These are phyloP conservation scores for Tylopilus orsonianus DNA, from an alignment of 1,284 basidiomycete genomes.

Conservation along the genomic window DNA sequence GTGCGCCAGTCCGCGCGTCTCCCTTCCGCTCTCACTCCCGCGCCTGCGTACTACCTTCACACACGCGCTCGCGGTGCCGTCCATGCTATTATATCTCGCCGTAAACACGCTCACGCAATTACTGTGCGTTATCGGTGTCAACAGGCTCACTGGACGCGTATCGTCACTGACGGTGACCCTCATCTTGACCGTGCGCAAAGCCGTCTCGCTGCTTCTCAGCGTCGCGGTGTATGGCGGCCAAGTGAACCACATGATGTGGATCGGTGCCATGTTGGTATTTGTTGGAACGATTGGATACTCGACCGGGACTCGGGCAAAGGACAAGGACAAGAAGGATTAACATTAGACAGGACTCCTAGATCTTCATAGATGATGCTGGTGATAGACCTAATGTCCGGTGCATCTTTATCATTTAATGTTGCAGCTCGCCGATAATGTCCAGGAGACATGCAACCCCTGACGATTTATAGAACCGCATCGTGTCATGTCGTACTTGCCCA, in stretches of 20 bases:
- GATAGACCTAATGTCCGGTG: no score
- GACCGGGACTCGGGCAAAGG: conserved; percentile 34
- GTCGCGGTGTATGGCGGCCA: conserved; percentile 45
- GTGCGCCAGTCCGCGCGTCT: conserved; percentile 41
- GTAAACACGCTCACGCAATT: conserved; percentile 86
- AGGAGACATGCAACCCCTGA: no score
- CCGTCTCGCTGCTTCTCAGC: conserved; percentile 78
- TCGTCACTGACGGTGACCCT: conserved; percentile 85
- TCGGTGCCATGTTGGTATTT: conserved; percentile 67
- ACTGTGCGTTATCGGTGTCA: conserved; percentile 88
- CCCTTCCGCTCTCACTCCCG: conserved; percentile 23
- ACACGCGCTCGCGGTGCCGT: conserved; percentile 47
- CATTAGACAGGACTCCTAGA: background rate
- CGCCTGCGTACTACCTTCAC: background rate
- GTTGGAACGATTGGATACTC: conserved; percentile 75
- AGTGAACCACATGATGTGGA: conserved; percentile 52
- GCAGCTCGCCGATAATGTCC: no score
- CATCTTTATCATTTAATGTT: no score
- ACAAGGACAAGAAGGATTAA: conserved; percentile 30
- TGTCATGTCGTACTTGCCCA: no score
- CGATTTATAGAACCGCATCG: no score
- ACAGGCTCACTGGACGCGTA: conserved; percentile 79
- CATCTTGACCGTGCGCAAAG: conserved; percentile 87
- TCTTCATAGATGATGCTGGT: conserved; percentile 11
- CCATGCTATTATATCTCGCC: conserved; percentile 64